A percentile compares a stretch with the other conserved stretches of the same genome.
phyloP scores from a whole-genome alignment of 1,284 basidiomycete species.

The Laetiporus sulphureus region DNA sequence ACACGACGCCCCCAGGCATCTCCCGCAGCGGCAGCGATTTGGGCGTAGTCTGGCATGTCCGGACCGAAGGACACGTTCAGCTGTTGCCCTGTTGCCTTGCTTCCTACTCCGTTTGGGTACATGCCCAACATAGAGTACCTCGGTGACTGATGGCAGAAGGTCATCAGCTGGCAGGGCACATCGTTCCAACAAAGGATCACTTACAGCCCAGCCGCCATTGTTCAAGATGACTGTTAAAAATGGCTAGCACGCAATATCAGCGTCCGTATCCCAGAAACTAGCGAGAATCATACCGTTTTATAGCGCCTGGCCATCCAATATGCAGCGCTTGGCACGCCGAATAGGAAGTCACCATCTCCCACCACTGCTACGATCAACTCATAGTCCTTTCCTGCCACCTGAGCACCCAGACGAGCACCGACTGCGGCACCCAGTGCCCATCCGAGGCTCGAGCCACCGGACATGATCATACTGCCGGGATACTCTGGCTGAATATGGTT shows the following conservation, averaged over 20 bases:
- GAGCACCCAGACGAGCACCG: slow-evolving; percentile 44
- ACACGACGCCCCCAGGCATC: slow-evolving; percentile 57
- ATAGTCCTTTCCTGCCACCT: slow-evolving; percentile 26
- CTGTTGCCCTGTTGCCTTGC: slow-evolving; percentile 35
- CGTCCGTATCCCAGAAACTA: not conserved
- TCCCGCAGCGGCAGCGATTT: slow-evolving; percentile 57
- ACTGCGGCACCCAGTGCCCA: slow-evolving; percentile 62
- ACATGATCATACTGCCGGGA: slow-evolving; percentile 44
- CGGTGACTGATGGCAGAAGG: slow-evolving; percentile 39
- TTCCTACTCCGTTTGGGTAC: slow-evolving; percentile 53
- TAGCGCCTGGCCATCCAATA: slow-evolving; percentile 70
- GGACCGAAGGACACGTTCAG: slow-evolving; percentile 64
- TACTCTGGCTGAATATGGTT: slow-evolving; percentile 46
- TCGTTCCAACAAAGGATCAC: slow-evolving; percentile 11
- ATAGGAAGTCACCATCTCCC: slow-evolving; percentile 65
- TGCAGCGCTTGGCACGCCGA: slow-evolving; percentile 56
- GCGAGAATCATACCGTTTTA: slow-evolving; percentile 38
- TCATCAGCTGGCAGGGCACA: not conserved
- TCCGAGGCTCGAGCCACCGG: slow-evolving; percentile 56
- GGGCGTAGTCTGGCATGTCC: slow-evolving; percentile 51
- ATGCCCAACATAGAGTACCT: slow-evolving; percentile 58
- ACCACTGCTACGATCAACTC: slow-evolving; percentile 54
- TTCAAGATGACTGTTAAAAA: slow-evolving; percentile 66
- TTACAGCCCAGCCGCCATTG: slow-evolving; percentile 63
- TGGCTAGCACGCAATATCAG: slow-evolving; percentile 36